Percentiles rank a stretch among this genome's conserved stretches.
phyloP scores from a whole-genome alignment of 108 stramenopile species.

The Pseudonitzschia multistriata region DNA sequence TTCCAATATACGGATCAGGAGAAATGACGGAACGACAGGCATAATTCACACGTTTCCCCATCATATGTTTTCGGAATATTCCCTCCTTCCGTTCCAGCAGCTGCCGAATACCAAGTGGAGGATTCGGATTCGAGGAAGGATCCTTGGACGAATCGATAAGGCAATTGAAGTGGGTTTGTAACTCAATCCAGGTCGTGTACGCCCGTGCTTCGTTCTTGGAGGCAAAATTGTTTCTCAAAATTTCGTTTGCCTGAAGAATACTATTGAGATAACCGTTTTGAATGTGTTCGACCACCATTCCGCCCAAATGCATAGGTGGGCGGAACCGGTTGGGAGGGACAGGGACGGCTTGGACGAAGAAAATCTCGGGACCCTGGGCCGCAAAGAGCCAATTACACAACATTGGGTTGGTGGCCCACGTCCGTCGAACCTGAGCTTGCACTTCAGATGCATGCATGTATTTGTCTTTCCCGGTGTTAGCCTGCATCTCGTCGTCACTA shows the following conservation, averaged over 20 bases:
- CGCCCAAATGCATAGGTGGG: slow-evolving; percentile 90
- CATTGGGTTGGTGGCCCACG: slow-evolving; percentile 79
- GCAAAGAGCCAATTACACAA: slow-evolving; percentile 78
- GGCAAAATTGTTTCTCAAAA: slow-evolving; percentile 56
- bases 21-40: slow-evolving; percentile 97
- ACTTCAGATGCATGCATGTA: slow-evolving; percentile 94
- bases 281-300: slow-evolving; percentile 91
- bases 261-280: slow-evolving; percentile 90
- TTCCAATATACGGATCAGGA: slow-evolving; percentile 97
- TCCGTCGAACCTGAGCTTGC: slow-evolving; percentile 82
- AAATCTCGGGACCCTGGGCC: slow-evolving; percentile 68
- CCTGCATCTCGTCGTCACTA: slow-evolving; percentile 23
- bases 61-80: slow-evolving; percentile 99
- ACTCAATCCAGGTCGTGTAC: slow-evolving; percentile 85
- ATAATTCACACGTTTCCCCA: slow-evolving; percentile 99
- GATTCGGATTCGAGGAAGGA: slow-evolving; percentile 54
- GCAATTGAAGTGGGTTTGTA: slow-evolving; percentile 94
- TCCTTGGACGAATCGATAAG: slow-evolving; percentile 95
- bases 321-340: slow-evolving; percentile 97
- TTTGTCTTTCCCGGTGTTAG: slow-evolving; percentile 48
- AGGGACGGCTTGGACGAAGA: slow-evolving; percentile 86
- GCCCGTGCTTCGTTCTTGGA: slow-evolving; percentile 49
- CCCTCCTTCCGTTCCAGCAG: slow-evolving; percentile 98
- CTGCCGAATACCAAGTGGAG: slow-evolving; percentile 87
- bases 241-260: slow-evolving; percentile 75